Evolutionary conservation across 2,329 filamentous ascomycete species (phyloP).

Genomic region (Pleurostoma richardsiae): DNA sequence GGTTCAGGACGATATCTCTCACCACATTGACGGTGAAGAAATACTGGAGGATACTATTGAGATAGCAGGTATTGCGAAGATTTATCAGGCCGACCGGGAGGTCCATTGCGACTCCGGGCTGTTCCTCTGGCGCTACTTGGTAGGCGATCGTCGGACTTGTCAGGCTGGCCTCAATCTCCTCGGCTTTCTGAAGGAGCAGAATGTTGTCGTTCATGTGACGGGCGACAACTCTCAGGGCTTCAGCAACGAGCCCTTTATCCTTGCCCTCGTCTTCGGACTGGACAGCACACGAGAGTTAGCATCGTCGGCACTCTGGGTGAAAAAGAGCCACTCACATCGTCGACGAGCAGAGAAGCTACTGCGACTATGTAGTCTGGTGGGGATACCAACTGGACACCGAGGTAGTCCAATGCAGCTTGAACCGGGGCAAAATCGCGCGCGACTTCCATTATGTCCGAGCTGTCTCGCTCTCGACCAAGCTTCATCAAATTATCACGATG

Average conservation of each 20-base stretch:
- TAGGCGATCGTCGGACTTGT: background rate
- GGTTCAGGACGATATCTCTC: slow-evolving; percentile 73
- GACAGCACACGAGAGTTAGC: no score
- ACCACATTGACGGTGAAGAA: slow-evolving; percentile 84
- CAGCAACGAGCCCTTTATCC: no score
- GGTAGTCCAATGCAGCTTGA: slow-evolving; percentile 47
- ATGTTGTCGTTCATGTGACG: no score
- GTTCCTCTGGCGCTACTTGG: background rate
- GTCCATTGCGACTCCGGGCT: slow-evolving; percentile 28
- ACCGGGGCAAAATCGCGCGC: slow-evolving; percentile 1
- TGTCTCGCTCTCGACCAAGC: background rate
- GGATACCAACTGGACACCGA: slow-evolving; percentile 65
- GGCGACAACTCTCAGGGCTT: no score
- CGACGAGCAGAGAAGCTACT: no score
- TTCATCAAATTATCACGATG: background rate
- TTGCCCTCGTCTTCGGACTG: no score
- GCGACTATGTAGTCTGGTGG: no score
- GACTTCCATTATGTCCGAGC: background rate
- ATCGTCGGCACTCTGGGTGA: no score
- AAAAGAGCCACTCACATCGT: no score
- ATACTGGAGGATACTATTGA: slow-evolving; percentile 95
- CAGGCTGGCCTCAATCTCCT: no score
- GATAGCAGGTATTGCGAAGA: slow-evolving; percentile 95
- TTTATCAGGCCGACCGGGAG: slow-evolving; percentile 86
- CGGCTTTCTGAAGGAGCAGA: no score